Conservation (phyloP, 768 basidiomycete species). For the Termitomyces sp. region DNA sequence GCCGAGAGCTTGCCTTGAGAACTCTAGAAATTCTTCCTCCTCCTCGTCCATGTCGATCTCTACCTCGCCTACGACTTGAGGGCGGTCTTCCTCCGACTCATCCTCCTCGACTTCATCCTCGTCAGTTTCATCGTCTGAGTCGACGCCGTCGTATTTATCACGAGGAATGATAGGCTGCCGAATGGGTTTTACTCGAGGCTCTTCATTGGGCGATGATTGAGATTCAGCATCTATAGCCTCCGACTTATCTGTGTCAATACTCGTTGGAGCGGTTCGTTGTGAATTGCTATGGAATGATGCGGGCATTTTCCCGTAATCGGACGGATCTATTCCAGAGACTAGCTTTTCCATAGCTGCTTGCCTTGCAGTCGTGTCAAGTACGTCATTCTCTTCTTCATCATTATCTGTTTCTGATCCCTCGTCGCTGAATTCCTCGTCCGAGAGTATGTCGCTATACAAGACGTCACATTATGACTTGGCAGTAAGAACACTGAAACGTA, state of each 20-base stretch:
- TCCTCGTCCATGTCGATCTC: constrained; percentile 93
- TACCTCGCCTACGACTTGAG: constrained; percentile 76
- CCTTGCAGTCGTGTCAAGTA: constrained; percentile 32
- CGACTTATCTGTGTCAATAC: constrained; percentile 35
- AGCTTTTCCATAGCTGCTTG: constrained; percentile 72
- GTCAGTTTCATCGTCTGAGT: constrained; percentile 86
- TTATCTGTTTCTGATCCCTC: constrained; percentile 45
- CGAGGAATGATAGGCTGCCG: constrained; percentile 78
- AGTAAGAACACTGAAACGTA: constrained; percentile 24
- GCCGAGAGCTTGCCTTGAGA: constrained; percentile 87
- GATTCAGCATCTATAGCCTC: constrained; percentile 13
- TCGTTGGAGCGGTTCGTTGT: constrained; percentile 52
- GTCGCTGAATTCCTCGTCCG: constrained; percentile 61
- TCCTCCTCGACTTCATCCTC: constrained; percentile 41
- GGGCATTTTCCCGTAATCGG: constrained; percentile 89
- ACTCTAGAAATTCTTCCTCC: constrained; percentile 91
- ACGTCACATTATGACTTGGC: constrained; percentile 1
- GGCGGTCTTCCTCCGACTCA: constrained; percentile 76
- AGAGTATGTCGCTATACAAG: constrained; percentile 51
- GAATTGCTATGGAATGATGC: constrained; percentile 64
- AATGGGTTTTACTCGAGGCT: constrained; percentile 36
- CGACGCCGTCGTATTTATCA: constrained; percentile 86
- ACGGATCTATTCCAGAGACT: constrained; percentile 70
- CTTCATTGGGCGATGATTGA: constrained; percentile 8
- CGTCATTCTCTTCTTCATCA: constrained; percentile 31